Percentiles rank a stretch among this genome's conserved stretches.
These are phyloP conservation scores for Candida lessepsii DNA, from an alignment of 805 yeast genomes.

Conservation along the genomic window DNA sequence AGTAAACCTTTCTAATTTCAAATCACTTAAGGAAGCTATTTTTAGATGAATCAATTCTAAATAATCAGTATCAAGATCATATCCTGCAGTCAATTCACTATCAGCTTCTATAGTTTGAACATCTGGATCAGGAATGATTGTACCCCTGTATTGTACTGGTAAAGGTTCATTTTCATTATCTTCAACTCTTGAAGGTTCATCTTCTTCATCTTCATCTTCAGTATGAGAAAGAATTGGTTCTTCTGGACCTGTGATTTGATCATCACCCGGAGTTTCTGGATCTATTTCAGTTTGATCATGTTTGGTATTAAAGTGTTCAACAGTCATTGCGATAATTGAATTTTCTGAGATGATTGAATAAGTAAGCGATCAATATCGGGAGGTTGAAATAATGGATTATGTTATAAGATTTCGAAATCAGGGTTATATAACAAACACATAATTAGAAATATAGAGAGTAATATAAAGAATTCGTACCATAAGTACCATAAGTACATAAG, in stretches of 20 bases:
- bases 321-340: conserved; percentile 4
- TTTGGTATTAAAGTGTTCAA: background rate
- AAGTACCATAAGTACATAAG: too few relatives aligned
- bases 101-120: conserved; percentile 67
- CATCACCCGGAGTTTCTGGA: background rate
- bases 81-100: conserved; percentile 56
- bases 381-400: too few relatives aligned
- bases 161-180: conserved; percentile 27
- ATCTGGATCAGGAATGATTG: conserved; percentile 42
- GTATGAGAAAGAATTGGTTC: conserved; percentile 15
- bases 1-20: conserved; percentile 56
- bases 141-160: conserved; percentile 45
- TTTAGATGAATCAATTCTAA: conserved; percentile 72
- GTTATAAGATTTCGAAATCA: too few relatives aligned
- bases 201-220: conserved; percentile 27
- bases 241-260: conserved; percentile 10
- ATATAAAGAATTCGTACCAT: too few relatives aligned
- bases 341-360: background rate
- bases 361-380: too few relatives aligned
- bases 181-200: conserved; percentile 15
- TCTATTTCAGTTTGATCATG: background rate
- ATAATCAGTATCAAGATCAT: conserved; percentile 55
- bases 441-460: too few relatives aligned
- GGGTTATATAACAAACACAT: too few relatives aligned
- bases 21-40: conserved; percentile 59